phyloP scores from a whole-genome alignment of 176 grass and related monocot genomes.

The Ensete ventricosum region DNA sequence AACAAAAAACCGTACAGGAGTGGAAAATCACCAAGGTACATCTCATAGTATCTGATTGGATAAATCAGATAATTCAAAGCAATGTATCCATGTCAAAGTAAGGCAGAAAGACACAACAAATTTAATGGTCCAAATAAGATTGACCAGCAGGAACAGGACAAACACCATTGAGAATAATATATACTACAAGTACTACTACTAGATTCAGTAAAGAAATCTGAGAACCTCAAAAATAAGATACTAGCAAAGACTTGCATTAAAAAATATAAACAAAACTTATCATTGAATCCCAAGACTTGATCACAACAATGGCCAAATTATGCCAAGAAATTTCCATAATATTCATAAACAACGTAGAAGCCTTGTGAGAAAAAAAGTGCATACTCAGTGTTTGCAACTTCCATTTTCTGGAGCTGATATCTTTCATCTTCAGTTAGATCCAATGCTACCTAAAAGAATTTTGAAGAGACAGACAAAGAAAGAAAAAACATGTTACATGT shows the following conservation, averaged over 20 bases:
- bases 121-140: too few species aligned
- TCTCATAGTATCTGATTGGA: too few species aligned
- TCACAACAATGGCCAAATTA: not conserved
- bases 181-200: too few species aligned
- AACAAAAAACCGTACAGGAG: too few species aligned
- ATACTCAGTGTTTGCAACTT: conserved; percentile 47
- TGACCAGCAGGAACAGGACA: too few species aligned
- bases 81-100: too few species aligned
- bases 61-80: too few species aligned
- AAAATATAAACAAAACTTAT: not conserved
- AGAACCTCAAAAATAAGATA: not conserved
- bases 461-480: not conserved
- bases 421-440: conserved; percentile 74
- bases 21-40: too few species aligned
- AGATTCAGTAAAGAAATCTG: not conserved
- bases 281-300: not conserved
- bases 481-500: not conserved
- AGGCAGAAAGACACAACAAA: too few species aligned
- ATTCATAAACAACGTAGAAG: not conserved
- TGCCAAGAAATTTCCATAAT: not conserved
- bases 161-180: too few species aligned
- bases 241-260: not conserved
- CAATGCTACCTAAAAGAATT: conserved; percentile 46
- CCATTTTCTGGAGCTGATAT: conserved; percentile 71
- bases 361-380: not conserved